Percentiles rank a stretch among this genome's conserved stretches.
phyloP scores from a whole-genome alignment of 1,139 yeast species.

The Scheffersomyces illinoinensis region DNA sequence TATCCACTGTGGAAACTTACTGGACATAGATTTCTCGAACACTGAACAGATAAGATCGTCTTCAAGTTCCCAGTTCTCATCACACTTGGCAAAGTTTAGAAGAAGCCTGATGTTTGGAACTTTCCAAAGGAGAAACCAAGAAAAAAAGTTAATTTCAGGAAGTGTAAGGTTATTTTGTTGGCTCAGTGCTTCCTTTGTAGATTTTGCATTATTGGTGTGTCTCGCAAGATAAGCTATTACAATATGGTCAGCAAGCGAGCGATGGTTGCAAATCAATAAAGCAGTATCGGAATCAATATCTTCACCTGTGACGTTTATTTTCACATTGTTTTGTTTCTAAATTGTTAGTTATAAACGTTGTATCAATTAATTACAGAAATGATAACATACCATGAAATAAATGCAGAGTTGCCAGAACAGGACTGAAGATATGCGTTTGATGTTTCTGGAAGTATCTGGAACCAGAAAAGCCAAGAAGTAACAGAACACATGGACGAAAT shows the following conservation, averaged over 20 bases:
- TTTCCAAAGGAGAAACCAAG: slow-evolving; percentile 63
- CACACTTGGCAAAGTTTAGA: slow-evolving; percentile 46
- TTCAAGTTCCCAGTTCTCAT: slow-evolving; percentile 66
- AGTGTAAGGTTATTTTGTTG: slow-evolving; percentile 15
- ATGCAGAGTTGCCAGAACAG: slow-evolving; percentile 40
- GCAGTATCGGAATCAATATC: slow-evolving; percentile 46
- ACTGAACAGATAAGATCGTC: slow-evolving; percentile 23
- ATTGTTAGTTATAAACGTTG: slow-evolving; percentile 4
- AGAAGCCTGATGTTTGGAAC: slow-evolving; percentile 49
- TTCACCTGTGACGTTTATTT: slow-evolving; percentile 45
- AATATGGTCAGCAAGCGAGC: slow-evolving; percentile 55
- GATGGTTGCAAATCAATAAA: slow-evolving; percentile 53
- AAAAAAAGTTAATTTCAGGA: slow-evolving; percentile 53
- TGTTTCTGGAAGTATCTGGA: slow-evolving; percentile 28
- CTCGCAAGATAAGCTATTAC: slow-evolving; percentile 47
- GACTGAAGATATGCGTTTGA: slow-evolving; percentile 22
- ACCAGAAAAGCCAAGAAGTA: slow-evolving; percentile 18
- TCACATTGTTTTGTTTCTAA: slow-evolving; percentile 37
- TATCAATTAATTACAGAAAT: neutral
- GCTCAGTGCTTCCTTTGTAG: neutral
- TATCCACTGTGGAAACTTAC: slow-evolving; percentile 51
- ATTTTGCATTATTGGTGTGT: slow-evolving; percentile 11
- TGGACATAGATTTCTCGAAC: slow-evolving; percentile 24
- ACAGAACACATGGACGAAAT: slow-evolving; percentile 22
- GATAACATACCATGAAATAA: slow-evolving; percentile 30